Evolutionary conservation across 805 yeast species (phyloP).

Genomic region (Teunomyces funiuensis): DNA sequence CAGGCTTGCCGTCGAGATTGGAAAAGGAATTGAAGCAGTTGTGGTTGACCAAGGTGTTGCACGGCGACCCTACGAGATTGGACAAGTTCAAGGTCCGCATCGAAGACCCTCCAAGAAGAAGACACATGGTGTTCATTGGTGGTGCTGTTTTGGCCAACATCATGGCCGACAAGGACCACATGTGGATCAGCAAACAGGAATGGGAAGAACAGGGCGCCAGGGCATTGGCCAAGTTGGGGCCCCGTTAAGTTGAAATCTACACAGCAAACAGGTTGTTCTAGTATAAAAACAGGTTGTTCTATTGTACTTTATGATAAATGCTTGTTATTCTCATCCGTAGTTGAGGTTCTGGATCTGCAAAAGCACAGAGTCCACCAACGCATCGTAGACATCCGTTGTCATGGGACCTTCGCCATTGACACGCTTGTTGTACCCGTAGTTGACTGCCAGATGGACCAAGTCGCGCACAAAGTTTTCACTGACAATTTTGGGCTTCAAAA

Average conservation of each 20-base stretch:
- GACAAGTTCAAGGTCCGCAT: constrained; percentile 93
- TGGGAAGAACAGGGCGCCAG: constrained; percentile 97
- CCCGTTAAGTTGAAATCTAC: constrained; percentile 61
- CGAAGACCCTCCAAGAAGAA: constrained; percentile 98
- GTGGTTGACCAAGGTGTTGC: constrained; percentile 87
- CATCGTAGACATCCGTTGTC: constrained; percentile 39
- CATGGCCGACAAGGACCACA: constrained; percentile 97
- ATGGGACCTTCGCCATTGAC: constrained; percentile 39
- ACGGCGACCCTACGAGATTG: constrained; percentile 82
- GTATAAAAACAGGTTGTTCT: not conserved
- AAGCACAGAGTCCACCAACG: constrained; percentile 56
- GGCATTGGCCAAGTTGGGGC: constrained; percentile 84
- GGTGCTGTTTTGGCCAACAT: constrained; percentile 97
- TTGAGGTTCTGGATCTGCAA: constrained; percentile 44
- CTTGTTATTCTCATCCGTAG: constrained; percentile 21
- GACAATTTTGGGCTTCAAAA: constrained; percentile 73
- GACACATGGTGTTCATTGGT: constrained; percentile 98
- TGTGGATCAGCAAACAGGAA: constrained; percentile 96
- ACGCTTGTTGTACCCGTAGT: constrained; percentile 55
- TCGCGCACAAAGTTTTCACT: constrained; percentile 66
- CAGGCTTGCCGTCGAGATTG: constrained; percentile 92
- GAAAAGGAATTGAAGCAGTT: constrained; percentile 95
- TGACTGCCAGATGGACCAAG: constrained; percentile 73
- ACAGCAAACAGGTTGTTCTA: not conserved
- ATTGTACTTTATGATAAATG: not conserved